Evolutionary conservation across 2,329 filamentous ascomycete genomes (phyloP).

Genomic region (Aureobasidium sp.): DNA sequence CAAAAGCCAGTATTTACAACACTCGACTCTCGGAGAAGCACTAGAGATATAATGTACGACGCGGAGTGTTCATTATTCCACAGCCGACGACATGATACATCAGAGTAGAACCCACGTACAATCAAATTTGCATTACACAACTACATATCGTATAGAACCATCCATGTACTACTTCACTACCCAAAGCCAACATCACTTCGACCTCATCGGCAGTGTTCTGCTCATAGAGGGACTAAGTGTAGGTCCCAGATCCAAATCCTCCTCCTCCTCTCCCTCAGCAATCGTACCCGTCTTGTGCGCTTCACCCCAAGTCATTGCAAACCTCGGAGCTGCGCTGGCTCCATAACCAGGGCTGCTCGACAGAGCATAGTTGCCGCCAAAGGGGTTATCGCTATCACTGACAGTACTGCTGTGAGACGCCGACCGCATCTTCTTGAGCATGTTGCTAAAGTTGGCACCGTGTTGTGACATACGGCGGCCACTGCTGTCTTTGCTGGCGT

Average conservation of each 20-base stretch:
- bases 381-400: background rate
- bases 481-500: background rate
- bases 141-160: too few relatives aligned
- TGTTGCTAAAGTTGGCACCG: background rate
- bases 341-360: background rate
- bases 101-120: too few relatives aligned
- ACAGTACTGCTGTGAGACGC: background rate
- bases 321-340: background rate
- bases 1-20: too few relatives aligned
- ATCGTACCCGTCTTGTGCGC: background rate
- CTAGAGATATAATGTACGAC: too few relatives aligned
- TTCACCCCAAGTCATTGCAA: background rate
- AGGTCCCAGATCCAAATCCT: background rate
- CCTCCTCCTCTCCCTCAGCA: background rate
- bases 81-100: too few relatives aligned
- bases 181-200: background rate
- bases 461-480: background rate
- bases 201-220: background rate
- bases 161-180: too few relatives aligned
- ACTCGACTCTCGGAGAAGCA: too few relatives aligned
- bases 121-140: too few relatives aligned
- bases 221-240: background rate
- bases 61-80: too few relatives aligned
- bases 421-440: conserved; percentile 1
- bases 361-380: background rate